Evolutionary conservation across 805 yeast genomes (phyloP), one percentile per base, ranked within the genome.

Genomic region (Grigorovia humatica): DNA sequence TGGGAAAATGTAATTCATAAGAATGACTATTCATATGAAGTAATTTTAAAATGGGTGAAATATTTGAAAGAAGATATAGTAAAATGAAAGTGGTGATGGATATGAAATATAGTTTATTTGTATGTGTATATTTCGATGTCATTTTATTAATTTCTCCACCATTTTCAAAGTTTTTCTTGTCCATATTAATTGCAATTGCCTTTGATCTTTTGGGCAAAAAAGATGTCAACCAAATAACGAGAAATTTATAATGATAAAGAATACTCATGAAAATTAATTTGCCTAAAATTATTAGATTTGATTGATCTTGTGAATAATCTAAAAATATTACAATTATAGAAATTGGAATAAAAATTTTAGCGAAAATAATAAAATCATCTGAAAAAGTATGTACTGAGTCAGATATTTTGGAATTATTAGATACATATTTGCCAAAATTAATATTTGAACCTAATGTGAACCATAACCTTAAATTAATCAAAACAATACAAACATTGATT

Each of bases 1-100:
- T 67, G 20, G 62, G 55, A 11, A 54, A 51, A 48, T 65, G 67
- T 30, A 61, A 49, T 8, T 54, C 51, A 17, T 15, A 38, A 13
- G 42, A 15, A 38, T 38, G n/a, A 15, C 3, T 38, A n/a, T 38
- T 8, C 9, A 8, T 3, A 38, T 38, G 12, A 4, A 38, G 13
- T 12, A 38, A 38, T 15, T 15, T 38, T 8, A 38, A 13, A 38
- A 13, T 38, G 12, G 17, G 17, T 38, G 42, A 38, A 38, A 15
- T 15, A 38, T 38, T 38, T 38, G 42, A 38, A 15, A 38, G 13
- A 15, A 38, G 17, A 8, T 38, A 38, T 13, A 38, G 8, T 38
- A 38, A 38, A 7, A 38, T 38, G 17, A 38, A 38, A 15, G 42
- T 38, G 2, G 17, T 38, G 12, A n/a, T 38, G 3, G 17, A 38